Percentiles rank a stretch among this genome's conserved stretches.
Evolutionary conservation across 2,329 filamentous ascomycete genomes (phyloP).

Genomic region (Acrocalymma vagum): DNA sequence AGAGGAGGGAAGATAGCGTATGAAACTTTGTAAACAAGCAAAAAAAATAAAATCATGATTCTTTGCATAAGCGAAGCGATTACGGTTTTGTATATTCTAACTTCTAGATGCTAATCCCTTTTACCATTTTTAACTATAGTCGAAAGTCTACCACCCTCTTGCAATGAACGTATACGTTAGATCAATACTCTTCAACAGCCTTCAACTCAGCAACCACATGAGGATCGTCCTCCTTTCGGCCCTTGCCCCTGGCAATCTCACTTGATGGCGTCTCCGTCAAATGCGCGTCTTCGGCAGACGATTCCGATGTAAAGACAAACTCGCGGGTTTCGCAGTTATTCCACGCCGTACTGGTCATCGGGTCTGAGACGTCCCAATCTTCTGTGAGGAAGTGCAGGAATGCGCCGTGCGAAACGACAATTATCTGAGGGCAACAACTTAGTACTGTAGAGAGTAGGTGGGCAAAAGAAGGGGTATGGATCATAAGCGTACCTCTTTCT

Average conservation of each 20-base stretch:
- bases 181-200: conserved; percentile 19
- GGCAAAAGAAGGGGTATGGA: neutral
- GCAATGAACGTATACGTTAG: no score
- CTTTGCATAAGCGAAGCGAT: no score
- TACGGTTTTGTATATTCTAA: no score
- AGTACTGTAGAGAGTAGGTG: no score
- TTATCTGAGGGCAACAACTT: conserved; percentile 65
- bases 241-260: conserved; percentile 22
- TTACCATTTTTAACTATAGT: no score
- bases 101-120: no score
- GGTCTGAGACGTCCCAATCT: conserved; percentile 66
- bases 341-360: conserved; percentile 40
- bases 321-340: conserved; percentile 44
- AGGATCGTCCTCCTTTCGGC: conserved; percentile 30
- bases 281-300: conserved; percentile 36
- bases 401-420: conserved; percentile 82
- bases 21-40: no score
- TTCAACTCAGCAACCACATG: conserved; percentile 40
- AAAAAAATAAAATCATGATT: no score
- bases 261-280: conserved; percentile 35
- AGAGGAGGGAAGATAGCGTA: no score
- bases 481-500: conserved; percentile 27
- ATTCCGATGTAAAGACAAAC: conserved; percentile 36
- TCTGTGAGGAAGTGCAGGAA: conserved; percentile 86
- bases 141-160: no score